phyloP scores from a whole-genome alignment of 2,329 filamentous ascomycete species.

The Ascochyta koolunga region DNA sequence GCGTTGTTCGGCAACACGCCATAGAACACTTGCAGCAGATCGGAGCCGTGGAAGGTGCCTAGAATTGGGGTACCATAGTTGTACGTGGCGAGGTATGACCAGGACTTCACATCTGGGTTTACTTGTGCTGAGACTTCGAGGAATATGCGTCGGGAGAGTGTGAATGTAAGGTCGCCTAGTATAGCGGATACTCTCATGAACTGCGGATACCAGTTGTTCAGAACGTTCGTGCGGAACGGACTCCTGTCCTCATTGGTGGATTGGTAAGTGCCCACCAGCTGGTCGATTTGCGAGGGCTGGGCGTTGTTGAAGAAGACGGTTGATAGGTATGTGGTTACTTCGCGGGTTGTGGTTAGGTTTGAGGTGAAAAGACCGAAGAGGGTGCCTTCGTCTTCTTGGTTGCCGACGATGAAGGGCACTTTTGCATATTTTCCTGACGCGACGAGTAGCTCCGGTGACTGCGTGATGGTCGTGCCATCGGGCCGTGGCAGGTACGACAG shows the following conservation, averaged over 20 bases:
- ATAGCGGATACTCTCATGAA: conserved; percentile 80
- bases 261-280: conserved; percentile 68
- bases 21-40: conserved; percentile 72
- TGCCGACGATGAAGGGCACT: conserved; percentile 70
- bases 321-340: conserved; percentile 67
- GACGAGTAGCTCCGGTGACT: conserved; percentile 67
- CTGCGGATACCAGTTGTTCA: conserved; percentile 77
- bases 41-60: conserved; percentile 76
- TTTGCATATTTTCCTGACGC: conserved; percentile 60
- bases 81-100: conserved; percentile 79
- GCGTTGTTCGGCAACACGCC: conserved; percentile 69
- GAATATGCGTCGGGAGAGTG: conserved; percentile 70
- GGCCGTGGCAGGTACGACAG: conserved; percentile 77
- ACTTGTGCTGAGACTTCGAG: conserved; percentile 56
- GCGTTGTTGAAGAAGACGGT: conserved; percentile 67
- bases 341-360: conserved; percentile 67
- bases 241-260: conserved; percentile 64
- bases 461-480: conserved; percentile 67
- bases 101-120: conserved; percentile 66
- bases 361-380: conserved; percentile 72
- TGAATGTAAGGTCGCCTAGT: conserved; percentile 77
- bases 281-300: conserved; percentile 56
- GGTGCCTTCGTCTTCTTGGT: conserved; percentile 82
- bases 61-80: conserved; percentile 72
- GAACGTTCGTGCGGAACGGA: conserved; percentile 70